These are phyloP conservation scores for Nicotiana tomentosiformis DNA, from an alignment of 257 asterid genomes.

Conservation along the genomic window DNA sequence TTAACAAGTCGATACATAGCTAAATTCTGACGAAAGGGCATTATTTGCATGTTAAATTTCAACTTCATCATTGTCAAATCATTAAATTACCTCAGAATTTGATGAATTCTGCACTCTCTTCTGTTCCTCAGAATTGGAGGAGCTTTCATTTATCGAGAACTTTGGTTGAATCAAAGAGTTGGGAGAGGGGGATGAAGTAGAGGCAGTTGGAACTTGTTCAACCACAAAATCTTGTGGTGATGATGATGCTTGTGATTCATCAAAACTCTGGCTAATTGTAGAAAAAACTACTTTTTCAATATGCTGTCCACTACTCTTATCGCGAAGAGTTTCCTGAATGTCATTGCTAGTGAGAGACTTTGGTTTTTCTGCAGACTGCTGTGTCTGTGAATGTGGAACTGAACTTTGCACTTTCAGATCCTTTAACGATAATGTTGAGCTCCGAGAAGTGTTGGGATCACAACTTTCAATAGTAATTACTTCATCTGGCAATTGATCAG, in stretches of 20 bases:
- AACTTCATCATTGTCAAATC: background rate
- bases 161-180: slow-evolving; percentile 47
- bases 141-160: slow-evolving; percentile 30
- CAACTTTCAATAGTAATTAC: background rate
- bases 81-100: background rate
- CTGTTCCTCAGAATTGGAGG: slow-evolving; percentile 26
- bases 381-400: background rate
- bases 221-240: slow-evolving; percentile 9
- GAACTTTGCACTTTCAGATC: background rate
- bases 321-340: slow-evolving; percentile 12
- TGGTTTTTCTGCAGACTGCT: background rate
- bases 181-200: slow-evolving; percentile 36
- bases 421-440: background rate
- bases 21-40: background rate
- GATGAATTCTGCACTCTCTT: slow-evolving; percentile 1
- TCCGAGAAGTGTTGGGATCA: background rate
- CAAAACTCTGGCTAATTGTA: slow-evolving; percentile 3
- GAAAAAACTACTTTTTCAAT: slow-evolving; percentile 2
- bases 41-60: background rate
- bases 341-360: slow-evolving; percentile 6
- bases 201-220: slow-evolving; percentile 26
- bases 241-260: slow-evolving; percentile 8
- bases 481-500: background rate
- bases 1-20: background rate
- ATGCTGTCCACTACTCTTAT: slow-evolving; percentile 9